Conservation (phyloP, 768 basidiomycete genomes). For the Hebeloma cylindrosporum region DNA sequence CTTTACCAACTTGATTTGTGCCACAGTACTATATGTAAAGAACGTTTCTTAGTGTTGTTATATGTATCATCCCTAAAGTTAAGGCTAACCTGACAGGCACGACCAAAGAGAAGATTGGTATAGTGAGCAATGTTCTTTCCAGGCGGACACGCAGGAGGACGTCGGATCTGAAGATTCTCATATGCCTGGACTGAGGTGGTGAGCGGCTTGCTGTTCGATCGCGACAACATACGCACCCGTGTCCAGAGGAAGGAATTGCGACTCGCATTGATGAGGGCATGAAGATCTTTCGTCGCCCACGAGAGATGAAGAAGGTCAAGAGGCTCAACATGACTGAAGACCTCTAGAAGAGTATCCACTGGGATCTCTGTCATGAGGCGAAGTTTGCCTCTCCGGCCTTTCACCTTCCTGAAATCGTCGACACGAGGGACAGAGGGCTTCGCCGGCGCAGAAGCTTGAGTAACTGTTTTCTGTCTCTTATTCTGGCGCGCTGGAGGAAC, state of each 20-base stretch:
- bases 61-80: not conserved
- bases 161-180: not conserved
- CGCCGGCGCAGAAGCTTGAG: no score
- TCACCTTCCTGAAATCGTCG: slow-evolving; percentile 14
- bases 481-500: no score
- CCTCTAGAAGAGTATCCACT: slow-evolving; percentile 37
- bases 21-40: slow-evolving; percentile 14
- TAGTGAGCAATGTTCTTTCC: slow-evolving; percentile 33
- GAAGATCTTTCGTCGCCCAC: slow-evolving; percentile 35
- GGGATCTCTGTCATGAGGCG: slow-evolving; percentile 33
- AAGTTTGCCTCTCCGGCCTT: slow-evolving; percentile 26
- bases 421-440: not conserved
- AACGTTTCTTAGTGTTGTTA: not conserved
- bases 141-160: slow-evolving; percentile 18
- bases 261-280: slow-evolving; percentile 30
- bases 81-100: slow-evolving; percentile 32
- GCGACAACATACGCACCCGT: slow-evolving; percentile 16
- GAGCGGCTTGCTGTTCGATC: not conserved
- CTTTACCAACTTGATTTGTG: slow-evolving; percentile 4
- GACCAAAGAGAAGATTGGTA: slow-evolving; percentile 36
- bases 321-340: slow-evolving; percentile 39
- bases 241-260: slow-evolving; percentile 33
- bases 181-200: not conserved
- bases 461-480: no score
- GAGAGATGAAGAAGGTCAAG: slow-evolving; percentile 42